Base-by-base conservation (phyloP, 83 land plant species). In the Thuja plicata region DNA sequence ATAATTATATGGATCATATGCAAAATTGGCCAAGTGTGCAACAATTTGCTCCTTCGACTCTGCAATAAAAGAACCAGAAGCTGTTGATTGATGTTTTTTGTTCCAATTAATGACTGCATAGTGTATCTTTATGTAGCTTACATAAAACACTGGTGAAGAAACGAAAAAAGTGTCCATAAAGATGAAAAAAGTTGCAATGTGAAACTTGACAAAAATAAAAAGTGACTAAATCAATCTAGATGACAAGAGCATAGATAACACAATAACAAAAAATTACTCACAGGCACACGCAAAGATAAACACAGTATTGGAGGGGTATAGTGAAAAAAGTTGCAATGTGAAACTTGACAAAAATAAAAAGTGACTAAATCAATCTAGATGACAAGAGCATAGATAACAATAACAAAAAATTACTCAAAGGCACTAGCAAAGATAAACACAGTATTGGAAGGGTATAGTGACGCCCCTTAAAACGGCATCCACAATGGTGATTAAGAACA, bases 21-120 rank as follows among this genome's bases (percentile, higher is more conserved):
- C 98, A 91, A 98, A 98, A 89, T 98, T 98, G 21, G 96, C 99
- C 91, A 98, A 88, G 91, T 97, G 94, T 24, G 99, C 99, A 90
- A 92, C 99, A 88, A 97, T 91, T 60, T 91, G 94, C 94, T 96
- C 98, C 88, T 96, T 98, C 19, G 93, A 84, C 88, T 94, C 99
- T 97, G 94, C 88, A 88, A 80, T 6, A 87, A 35, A 82, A 82
- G 1, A 45, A 40, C 37, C 46, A 73, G 8, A 60, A 71, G 35
- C 35, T 19, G 85, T 41, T 46, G 3, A 46, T 84, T 52, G 0
- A 48, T 30, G 62, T 16, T 52, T 32, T 41, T 3, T 43, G 30
- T 45, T 46, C 76, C 41, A 86, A 86, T 19, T 57, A 37, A 35
- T 86, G 76, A 83, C 48, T 27, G 54, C 13, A 30, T 30, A 27